Conservation (phyloP, 2,329 filamentous ascomycete species). For the Clarireedia sp. region DNA sequence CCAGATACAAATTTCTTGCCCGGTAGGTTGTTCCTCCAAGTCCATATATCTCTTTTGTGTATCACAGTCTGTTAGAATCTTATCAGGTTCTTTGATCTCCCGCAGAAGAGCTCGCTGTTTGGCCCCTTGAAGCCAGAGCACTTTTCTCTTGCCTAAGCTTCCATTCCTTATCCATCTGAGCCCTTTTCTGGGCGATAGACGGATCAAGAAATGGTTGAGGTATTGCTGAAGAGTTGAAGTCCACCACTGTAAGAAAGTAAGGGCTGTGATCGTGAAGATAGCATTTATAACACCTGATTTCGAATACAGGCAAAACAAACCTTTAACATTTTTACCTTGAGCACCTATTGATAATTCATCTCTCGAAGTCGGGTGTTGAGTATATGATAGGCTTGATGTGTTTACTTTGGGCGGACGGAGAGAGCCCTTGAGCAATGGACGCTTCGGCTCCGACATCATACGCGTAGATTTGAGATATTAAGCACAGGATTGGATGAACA, state of each 20-base stretch:
- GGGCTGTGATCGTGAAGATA: neutral
- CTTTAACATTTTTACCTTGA: neutral
- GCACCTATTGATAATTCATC: constrained; percentile 14
- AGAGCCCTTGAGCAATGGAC: constrained; percentile 13
- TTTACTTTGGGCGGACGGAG: constrained; percentile 13
- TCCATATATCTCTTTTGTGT: too few relatives aligned
- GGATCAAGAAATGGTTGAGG: constrained; percentile 27
- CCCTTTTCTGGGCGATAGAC: constrained; percentile 16
- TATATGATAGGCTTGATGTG: constrained; percentile 12
- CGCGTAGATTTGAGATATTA: neutral
- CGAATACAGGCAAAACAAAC: neutral
- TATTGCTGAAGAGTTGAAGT: constrained; percentile 18
- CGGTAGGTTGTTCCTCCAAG: neutral
- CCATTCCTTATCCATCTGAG: constrained; percentile 16
- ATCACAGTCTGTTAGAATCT: too few relatives aligned
- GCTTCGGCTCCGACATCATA: neutral
- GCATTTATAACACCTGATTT: neutral
- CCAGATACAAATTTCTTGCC: neutral
- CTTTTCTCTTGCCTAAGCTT: constrained; percentile 13
- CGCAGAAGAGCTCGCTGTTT: neutral
- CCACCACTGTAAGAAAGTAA: constrained; percentile 13
- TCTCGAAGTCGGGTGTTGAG: constrained; percentile 17
- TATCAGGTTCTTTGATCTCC: neutral
- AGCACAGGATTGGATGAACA: too few relatives aligned
- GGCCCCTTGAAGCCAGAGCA: neutral